Evolutionary conservation across 352 stramenopile genomes (phyloP).

Genomic region (Globisporangium sylvaticum): DNA sequence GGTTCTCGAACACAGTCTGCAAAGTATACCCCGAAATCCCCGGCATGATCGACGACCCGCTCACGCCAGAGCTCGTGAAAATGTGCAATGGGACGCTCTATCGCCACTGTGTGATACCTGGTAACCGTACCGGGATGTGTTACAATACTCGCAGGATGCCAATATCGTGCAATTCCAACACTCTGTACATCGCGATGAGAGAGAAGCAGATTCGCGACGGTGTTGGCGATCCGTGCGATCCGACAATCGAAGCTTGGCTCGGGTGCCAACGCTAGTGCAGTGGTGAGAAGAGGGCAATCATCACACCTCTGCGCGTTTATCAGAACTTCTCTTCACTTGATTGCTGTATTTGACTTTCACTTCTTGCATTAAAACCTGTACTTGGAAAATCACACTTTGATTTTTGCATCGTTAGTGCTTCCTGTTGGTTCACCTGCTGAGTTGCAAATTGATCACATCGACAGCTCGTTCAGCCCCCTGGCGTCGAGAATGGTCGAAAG

Average conservation of each 20-base stretch:
- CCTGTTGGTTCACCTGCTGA: not conserved
- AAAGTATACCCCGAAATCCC: not conserved
- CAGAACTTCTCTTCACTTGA: not conserved
- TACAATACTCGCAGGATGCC: slow-evolving; percentile 3
- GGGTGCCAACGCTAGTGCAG: not conserved
- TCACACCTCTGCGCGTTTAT: not conserved
- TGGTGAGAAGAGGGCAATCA: not conserved
- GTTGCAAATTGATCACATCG: not conserved
- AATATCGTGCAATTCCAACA: slow-evolving; percentile 1
- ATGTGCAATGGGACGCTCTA: not conserved
- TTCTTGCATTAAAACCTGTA: not conserved
- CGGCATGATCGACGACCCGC: not conserved
- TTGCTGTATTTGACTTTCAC: slow-evolving; percentile 5
- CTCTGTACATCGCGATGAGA: slow-evolving; percentile 1
- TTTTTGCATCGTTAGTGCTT: slow-evolving; percentile 1
- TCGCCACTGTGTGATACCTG: not conserved
- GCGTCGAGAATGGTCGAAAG: slow-evolving; percentile 7
- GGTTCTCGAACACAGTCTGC: not conserved
- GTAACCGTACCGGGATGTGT: not conserved
- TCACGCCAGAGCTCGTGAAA: not conserved
- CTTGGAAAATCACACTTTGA: not conserved
- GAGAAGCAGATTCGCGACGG: not conserved
- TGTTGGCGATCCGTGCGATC: not conserved
- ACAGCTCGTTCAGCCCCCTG: slow-evolving; percentile 1
- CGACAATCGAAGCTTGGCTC: not conserved